A percentile compares a stretch with the other conserved stretches of the same genome.
Conservation (phyloP, 495 filamentous ascomycete species). For the Paragyromitra xinjiangensis region DNA sequence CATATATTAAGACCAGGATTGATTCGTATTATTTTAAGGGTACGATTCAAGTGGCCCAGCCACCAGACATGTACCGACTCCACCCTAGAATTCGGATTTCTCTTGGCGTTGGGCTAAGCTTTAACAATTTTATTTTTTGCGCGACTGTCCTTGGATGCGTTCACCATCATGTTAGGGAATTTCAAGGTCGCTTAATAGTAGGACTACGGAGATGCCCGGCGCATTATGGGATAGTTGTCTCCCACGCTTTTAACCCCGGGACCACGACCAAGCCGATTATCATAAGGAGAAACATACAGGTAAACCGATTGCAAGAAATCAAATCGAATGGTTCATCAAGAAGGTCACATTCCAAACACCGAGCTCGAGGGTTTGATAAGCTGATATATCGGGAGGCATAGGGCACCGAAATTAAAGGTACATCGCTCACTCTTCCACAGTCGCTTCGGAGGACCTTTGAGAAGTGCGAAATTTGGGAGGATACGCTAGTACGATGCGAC, state of each 20-base stretch:
- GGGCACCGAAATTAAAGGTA: constrained; percentile 15
- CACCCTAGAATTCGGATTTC: not conserved
- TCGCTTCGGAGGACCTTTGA: constrained; percentile 16
- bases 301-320: constrained; percentile 14
- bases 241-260: constrained; percentile 1
- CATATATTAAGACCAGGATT: constrained; percentile 8
- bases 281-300: constrained; percentile 30
- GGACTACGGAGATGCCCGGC: constrained; percentile 22
- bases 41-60: constrained; percentile 13
- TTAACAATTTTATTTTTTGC: not conserved
- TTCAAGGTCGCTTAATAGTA: constrained; percentile 12
- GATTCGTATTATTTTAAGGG: not conserved
- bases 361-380: not conserved
- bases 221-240: constrained; percentile 22
- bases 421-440: not conserved
- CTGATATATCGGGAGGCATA: not conserved
- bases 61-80: constrained; percentile 19
- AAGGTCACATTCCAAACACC: not conserved
- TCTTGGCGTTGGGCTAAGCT: not conserved
- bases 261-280: constrained; percentile 1
- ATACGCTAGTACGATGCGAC: constrained; percentile 25
- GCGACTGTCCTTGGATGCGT: constrained; percentile 30
- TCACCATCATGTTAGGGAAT: constrained; percentile 9
- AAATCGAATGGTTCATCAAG: constrained; percentile 21
- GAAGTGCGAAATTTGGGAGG: constrained; percentile 13